Evolutionary conservation across 257 asterid species (phyloP).

Genomic region (Striga asiatica): DNA sequence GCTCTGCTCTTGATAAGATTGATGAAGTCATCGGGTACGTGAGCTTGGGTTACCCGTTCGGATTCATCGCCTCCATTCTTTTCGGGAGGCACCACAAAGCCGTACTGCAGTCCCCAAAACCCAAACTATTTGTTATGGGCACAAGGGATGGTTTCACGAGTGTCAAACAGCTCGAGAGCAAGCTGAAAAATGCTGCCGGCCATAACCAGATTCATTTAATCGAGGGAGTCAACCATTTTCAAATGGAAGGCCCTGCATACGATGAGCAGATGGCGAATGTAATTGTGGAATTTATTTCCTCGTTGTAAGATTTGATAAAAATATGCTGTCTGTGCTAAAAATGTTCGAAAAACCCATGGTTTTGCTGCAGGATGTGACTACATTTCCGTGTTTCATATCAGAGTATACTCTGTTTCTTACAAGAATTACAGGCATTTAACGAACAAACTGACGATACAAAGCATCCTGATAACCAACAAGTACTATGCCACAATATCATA

Average conservation of each 20-base stretch:
- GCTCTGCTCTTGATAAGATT: constrained; percentile 63
- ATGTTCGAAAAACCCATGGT: too few species aligned
- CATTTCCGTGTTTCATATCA: too few species aligned
- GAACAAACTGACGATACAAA: too few species aligned
- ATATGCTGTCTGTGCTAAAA: too few species aligned
- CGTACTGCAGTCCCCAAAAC: constrained; percentile 51
- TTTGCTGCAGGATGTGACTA: too few species aligned
- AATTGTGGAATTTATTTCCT: constrained; percentile 33
- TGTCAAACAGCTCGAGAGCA: constrained; percentile 65
- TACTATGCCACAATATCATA: too few species aligned
- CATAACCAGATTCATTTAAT: constrained; percentile 40
- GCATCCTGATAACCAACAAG: too few species aligned
- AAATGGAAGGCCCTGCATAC: constrained; percentile 77
- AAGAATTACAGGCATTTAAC: too few species aligned
- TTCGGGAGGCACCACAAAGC: constrained; percentile 75
- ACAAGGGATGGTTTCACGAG: constrained; percentile 82
- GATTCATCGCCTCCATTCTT: constrained; percentile 61
- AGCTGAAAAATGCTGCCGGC: constrained; percentile 55
- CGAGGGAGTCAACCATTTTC: constrained; percentile 73
- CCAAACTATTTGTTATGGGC: constrained; percentile 83
- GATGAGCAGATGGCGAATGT: constrained; percentile 58
- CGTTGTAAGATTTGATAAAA: constrained; percentile 17
- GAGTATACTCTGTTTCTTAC: too few species aligned
- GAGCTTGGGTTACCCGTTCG: constrained; percentile 75
- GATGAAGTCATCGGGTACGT: constrained; percentile 56